Base-by-base conservation (phyloP, 164 flowering plant species). In the Nymphaea colorata region DNA sequence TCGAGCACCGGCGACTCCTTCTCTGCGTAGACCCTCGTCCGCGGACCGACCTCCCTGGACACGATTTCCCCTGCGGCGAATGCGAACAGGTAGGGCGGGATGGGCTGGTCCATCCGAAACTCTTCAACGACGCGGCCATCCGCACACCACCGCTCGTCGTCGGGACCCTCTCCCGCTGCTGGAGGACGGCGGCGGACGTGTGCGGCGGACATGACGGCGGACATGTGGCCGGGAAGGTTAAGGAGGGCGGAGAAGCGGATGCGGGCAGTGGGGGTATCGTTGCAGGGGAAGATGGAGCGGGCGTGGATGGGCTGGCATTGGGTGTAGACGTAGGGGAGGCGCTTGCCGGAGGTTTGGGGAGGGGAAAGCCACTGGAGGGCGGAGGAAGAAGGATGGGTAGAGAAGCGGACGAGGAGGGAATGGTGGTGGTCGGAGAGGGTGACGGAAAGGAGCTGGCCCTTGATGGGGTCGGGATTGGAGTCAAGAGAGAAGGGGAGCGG, bases 341-440 rank as follows among this genome's bases (percentile, higher is more conserved):
- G 71, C 47, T 87, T 88, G 75, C 77, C 79, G 67, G 80, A 80
- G 0, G 98, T 94, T 64, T 91, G 97, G 0, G 85, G 82, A 2
- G 96, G 97, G 0, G 86, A 76, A 10, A 94, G 87, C 96, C 98
- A 94, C 65, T 94, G 98, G 59, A 94, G 91, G 8, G 98, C 98
- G 2, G 96, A 85, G 25, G 95, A 84, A 6, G 79, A 62, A 4
- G 93, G 88, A 11, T 80, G 67, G 2, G 97, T 86, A 42, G 79
- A 36, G 77, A 72, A 91, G 43, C 73, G 8, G 66, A 94, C 41
- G 36, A 88, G 76, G 17, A 91, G 5, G 2, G 84, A 75, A 42
- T 85, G 72, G 8, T 82, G 84, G 36, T 86, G 68, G 74, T 91
- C 88, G 1, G 83, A 47, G 41, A 61, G 64, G 64, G 64, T 61